A percentile compares a stretch with the other conserved stretches of the same genome.
Conservation (phyloP, 345 rosid species). For the Diplotaxis tenuifolia region DNA sequence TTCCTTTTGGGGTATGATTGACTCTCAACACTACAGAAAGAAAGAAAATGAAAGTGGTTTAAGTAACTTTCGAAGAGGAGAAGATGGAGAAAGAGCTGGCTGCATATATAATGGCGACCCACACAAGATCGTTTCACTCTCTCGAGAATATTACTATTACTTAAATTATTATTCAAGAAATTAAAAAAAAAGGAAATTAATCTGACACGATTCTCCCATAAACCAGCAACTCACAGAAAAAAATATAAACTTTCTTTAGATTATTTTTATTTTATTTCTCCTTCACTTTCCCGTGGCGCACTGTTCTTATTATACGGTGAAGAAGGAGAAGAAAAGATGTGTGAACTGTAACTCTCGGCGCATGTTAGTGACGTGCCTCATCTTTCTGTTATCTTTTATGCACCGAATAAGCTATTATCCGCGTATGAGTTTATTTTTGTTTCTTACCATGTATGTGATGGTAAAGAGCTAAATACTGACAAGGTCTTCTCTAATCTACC, state of each 20-base stretch:
- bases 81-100: slow-evolving; percentile 17
- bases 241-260: background rate
- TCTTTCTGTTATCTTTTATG: background rate
- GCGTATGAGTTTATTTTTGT: background rate
- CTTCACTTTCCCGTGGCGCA: slow-evolving; percentile 2
- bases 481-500: slow-evolving; percentile 13
- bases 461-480: slow-evolving; percentile 10
- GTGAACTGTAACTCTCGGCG: slow-evolving; percentile 29
- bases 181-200: slow-evolving; percentile 14
- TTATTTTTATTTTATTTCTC: background rate
- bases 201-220: slow-evolving; percentile 76
- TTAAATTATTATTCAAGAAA: background rate
- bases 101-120: slow-evolving; percentile 34
- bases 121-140: slow-evolving; percentile 38
- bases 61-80: slow-evolving; percentile 2
- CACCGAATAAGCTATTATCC: background rate
- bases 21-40: slow-evolving; percentile 3
- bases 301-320: slow-evolving; percentile 13
- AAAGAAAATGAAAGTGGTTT: slow-evolving; percentile 7
- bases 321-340: slow-evolving; percentile 13
- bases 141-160: background rate
- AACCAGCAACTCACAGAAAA: slow-evolving; percentile 49
- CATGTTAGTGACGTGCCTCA: slow-evolving; percentile 10
- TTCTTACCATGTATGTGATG: slow-evolving; percentile 16
- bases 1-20: background rate